These are phyloP conservation scores for Fragosphaeria purpurea DNA, from an alignment of 2,329 filamentous ascomycete genomes.

Conservation along the genomic window DNA sequence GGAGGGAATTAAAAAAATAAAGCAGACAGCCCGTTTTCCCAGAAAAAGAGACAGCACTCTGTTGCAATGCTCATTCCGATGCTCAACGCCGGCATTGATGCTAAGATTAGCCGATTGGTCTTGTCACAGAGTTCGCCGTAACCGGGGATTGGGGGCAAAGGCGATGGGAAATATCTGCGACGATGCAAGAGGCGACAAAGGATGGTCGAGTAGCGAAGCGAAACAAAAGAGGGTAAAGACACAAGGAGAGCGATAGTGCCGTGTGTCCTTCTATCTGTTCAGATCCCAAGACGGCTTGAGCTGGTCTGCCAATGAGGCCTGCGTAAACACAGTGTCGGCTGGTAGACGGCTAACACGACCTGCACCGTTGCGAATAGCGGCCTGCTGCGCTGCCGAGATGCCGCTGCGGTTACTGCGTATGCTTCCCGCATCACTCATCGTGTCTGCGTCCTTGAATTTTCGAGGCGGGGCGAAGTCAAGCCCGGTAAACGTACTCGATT, in stretches of 20 bases:
- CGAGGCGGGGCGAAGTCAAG: constrained; percentile 75
- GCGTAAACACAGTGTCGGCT: constrained; percentile 69
- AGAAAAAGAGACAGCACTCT: not conserved
- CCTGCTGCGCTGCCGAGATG: constrained; percentile 58
- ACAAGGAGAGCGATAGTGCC: no score
- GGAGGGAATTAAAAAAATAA: constrained; percentile 2
- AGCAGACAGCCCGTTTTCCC: not conserved
- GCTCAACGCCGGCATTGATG: constrained; percentile 9
- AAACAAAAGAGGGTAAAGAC: no score
- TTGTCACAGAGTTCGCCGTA: not conserved
- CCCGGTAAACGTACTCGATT: constrained; percentile 66
- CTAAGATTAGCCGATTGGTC: constrained; percentile 1
- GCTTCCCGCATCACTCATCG: constrained; percentile 55
- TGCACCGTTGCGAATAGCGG: constrained; percentile 69
- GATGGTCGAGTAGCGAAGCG: no score
- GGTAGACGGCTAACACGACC: constrained; percentile 81
- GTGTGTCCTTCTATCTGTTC: constrained; percentile 23
- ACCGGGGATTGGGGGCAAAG: no score
- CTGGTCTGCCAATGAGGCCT: constrained; percentile 51
- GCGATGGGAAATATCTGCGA: no score
- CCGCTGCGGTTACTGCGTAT: constrained; percentile 66
- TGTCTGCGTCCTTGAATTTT: constrained; percentile 55
- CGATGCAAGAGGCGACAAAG: no score
- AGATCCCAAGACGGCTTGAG: constrained; percentile 52
- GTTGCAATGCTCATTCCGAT: not conserved